Evolutionary conservation across 2,329 filamentous ascomycete genomes (phyloP), one percentile per base, ranked within the genome.

Genomic region (Colletotrichum viniferum): DNA sequence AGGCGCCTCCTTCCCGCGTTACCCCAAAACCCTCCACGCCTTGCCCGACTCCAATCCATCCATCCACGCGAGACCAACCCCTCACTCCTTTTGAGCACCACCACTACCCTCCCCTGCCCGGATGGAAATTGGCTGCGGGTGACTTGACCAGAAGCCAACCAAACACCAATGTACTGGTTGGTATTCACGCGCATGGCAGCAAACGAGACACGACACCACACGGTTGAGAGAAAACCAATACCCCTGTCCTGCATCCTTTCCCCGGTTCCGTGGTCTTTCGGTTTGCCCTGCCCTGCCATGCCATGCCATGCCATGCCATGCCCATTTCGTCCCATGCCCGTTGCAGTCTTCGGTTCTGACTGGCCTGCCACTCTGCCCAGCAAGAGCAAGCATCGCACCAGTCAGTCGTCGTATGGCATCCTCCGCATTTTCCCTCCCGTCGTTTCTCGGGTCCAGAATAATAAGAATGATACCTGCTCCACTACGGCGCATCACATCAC

Each of bases 391-490:
- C 61, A 63, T 63, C 61, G 28, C 72, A 71, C 28, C 72, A 48
- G 67, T 58, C 26, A 73, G 26, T 32, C 43, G 55, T 38, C 69
- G 26, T 56, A 43, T 67, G 56, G 21, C 66, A 58, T 73, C 73
- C 73, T 75, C 69, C 72, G 72, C 68, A 74, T 71, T 67, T 72
- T 56, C 62, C 55, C 21, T 66, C 61, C 62, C 32, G 18, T 34
- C 18, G 43, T 48, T 48, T 63, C 67, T 14, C 14, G n/a, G 72
- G 10, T 26, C 69, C 76, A 76, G 73, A 72, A 76, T 69, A 72
- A 77, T 65, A 73, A 76, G 73, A 76, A 76, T 21, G n/a, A 52
- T 72, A 72, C 76, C 62, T 72, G 73, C 76, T 73, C 76, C 76
- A 77, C 73, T 69, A 69, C 73, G 69, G 52, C 72, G 68, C 76